Evolutionary conservation across 2,329 filamentous ascomycete genomes (phyloP).

Genomic region (Ascochyta clinopodiicola): DNA sequence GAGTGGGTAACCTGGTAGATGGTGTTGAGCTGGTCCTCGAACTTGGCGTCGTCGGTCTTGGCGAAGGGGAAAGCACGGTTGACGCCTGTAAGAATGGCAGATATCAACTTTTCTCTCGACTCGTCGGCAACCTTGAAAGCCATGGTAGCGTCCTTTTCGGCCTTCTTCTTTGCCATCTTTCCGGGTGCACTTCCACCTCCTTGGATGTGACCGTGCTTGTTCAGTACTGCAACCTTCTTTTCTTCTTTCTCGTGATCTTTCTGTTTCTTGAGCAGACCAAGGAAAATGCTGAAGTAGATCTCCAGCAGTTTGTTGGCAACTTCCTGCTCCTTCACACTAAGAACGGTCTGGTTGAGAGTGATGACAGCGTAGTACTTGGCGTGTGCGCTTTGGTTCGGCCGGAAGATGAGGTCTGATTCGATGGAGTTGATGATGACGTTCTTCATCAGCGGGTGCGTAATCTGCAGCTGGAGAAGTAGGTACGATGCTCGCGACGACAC

Average conservation of each 20-base stretch:
- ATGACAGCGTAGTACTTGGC: conserved; percentile 97
- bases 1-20: conserved; percentile 96
- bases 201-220: conserved; percentile 60
- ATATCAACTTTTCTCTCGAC: conserved; percentile 87
- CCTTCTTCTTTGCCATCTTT: conserved; percentile 59
- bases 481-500: conserved; percentile 94
- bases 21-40: conserved; percentile 90
- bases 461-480: conserved; percentile 88
- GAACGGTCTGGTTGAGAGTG: conserved; percentile 93
- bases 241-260: conserved; percentile 50
- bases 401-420: conserved; percentile 86
- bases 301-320: conserved; percentile 82
- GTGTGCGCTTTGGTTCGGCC: conserved; percentile 83
- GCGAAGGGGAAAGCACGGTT: conserved; percentile 96
- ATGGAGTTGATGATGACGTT: conserved; percentile 81
- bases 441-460: conserved; percentile 93
- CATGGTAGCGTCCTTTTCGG: conserved; percentile 52
- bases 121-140: conserved; percentile 62
- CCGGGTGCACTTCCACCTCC: conserved; percentile 61
- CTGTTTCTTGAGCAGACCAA: conserved; percentile 75
- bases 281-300: conserved; percentile 92
- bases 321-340: conserved; percentile 81
- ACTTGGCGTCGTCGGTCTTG: conserved; percentile 77
- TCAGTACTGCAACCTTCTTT: conserved; percentile 46
- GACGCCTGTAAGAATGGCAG: conserved; percentile 88